Percentiles rank a stretch among this genome's conserved stretches.
Evolutionary conservation across 495 filamentous ascomycete genomes (phyloP).

Genomic region (Pyronema omphalodes): DNA sequence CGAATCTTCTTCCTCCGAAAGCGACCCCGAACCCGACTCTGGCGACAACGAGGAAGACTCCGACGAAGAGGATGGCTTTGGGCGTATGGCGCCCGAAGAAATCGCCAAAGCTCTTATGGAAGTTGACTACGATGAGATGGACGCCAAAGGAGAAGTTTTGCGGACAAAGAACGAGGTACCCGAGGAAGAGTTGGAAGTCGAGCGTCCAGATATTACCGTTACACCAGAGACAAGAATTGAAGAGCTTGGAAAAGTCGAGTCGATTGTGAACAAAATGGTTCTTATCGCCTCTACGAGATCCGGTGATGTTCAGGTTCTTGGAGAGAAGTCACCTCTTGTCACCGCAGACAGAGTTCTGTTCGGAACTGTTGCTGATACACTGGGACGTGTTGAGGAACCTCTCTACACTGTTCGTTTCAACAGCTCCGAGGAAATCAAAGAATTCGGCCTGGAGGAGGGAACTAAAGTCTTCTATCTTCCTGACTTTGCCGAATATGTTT

Average conservation of each 20-base stretch:
- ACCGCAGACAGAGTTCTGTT: constrained; percentile 54
- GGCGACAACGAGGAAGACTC: constrained; percentile 41
- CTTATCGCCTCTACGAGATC: constrained; percentile 63
- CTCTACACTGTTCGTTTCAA: constrained; percentile 60
- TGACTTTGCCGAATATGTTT: constrained; percentile 55
- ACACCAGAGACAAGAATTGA: constrained; percentile 57
- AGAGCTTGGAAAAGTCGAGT: constrained; percentile 51
- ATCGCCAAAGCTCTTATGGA: constrained; percentile 65
- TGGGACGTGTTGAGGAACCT: constrained; percentile 68
- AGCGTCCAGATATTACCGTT: constrained; percentile 55
- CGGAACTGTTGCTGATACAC: constrained; percentile 59
- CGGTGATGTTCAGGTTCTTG: constrained; percentile 66
- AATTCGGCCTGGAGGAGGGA: constrained; percentile 43
- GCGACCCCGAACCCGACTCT: constrained; percentile 30
- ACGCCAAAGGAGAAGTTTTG: constrained; percentile 29
- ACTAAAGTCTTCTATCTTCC: constrained; percentile 59
- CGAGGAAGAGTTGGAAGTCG: constrained; percentile 37
- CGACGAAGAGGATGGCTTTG: constrained; percentile 52
- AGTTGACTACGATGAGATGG: constrained; percentile 56
- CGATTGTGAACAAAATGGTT: constrained; percentile 53
- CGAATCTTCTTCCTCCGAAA: constrained; percentile 25
- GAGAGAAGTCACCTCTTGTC: constrained; percentile 66
- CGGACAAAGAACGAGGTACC: constrained; percentile 56
- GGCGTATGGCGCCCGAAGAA: constrained; percentile 56
- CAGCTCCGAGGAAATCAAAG: constrained; percentile 43